phyloP scores from a whole-genome alignment of 352 stramenopile genomes.

The Elongisporangium prolatum region DNA sequence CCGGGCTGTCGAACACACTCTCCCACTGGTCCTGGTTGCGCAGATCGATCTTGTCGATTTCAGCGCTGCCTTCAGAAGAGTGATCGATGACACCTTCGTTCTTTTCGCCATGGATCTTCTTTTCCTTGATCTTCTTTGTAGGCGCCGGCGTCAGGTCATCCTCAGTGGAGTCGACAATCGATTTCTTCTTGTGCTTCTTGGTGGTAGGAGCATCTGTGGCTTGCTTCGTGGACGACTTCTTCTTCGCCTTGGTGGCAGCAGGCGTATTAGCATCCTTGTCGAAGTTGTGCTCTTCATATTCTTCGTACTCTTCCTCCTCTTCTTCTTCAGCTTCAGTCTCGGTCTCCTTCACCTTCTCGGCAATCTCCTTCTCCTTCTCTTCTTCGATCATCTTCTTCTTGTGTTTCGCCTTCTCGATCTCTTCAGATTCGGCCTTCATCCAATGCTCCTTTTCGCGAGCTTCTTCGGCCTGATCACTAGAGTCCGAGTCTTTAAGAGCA shows the following conservation, averaged over 20 bases:
- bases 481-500: neutral
- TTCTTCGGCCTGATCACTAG: neutral
- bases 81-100: constrained; percentile 75
- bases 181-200: constrained; percentile 35
- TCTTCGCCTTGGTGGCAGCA: constrained; percentile 18
- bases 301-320: constrained; percentile 9
- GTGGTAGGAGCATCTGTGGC: constrained; percentile 12
- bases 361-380: neutral
- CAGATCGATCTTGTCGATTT: constrained; percentile 85
- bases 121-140: constrained; percentile 34
- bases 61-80: constrained; percentile 68
- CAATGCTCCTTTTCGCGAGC: neutral
- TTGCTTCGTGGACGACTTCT: constrained; percentile 14
- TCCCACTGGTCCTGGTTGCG: constrained; percentile 68
- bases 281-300: constrained; percentile 11
- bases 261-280: constrained; percentile 7
- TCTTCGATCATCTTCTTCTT: neutral
- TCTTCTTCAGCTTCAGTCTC: constrained; percentile 7
- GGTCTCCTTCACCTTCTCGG: constrained; percentile 5
- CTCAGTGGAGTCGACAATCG: constrained; percentile 5
- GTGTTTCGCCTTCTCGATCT: neutral
- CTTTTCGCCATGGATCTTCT: constrained; percentile 68
- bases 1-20: constrained; percentile 80
- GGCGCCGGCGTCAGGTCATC: neutral
- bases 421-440: neutral